These are phyloP conservation scores for Trichosporon sp. DNA, from an alignment of 1,284 basidiomycete species.

Conservation along the genomic window DNA sequence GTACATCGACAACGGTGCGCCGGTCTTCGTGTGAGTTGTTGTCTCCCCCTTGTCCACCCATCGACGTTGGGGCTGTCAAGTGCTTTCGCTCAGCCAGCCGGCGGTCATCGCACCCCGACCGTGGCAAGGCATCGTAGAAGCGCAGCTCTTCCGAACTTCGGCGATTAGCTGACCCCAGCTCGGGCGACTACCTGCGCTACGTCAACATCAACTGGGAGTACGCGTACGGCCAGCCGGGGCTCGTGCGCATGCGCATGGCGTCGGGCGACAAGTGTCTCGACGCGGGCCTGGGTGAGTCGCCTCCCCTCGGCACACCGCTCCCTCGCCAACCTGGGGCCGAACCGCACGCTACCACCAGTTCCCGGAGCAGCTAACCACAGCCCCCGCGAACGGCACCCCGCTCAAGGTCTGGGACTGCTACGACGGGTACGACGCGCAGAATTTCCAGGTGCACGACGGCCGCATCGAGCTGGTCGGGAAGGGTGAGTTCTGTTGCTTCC, in stretches of 20 bases:
- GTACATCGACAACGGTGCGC: background rate
- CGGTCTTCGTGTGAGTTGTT: background rate
- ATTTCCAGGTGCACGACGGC: background rate
- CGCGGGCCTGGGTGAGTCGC: background rate
- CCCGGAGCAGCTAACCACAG: background rate
- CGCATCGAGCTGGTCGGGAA: background rate
- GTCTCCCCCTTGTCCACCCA: background rate
- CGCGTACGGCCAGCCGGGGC: background rate
- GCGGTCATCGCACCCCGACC: too few species aligned
- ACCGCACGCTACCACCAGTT: too few species aligned
- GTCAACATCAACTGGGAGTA: background rate
- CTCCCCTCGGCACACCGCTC: background rate
- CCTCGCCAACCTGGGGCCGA: too few species aligned
- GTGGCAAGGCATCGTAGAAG: too few species aligned
- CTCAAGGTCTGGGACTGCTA: slow-evolving; percentile 29
- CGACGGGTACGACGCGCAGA: background rate
- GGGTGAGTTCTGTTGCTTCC: background rate
- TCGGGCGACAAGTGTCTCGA: slow-evolving; percentile 4
- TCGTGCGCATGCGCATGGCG: background rate
- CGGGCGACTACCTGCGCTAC: slow-evolving; percentile 7
- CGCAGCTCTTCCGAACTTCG: too few species aligned
- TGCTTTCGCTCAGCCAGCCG: too few species aligned
- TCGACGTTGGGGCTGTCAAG: too few species aligned
- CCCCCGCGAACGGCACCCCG: slow-evolving; percentile 13
- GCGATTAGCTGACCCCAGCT: background rate